These are phyloP conservation scores for Jamesozyma jinghongensis DNA, from an alignment of 805 yeast species.

Conservation along the genomic window DNA sequence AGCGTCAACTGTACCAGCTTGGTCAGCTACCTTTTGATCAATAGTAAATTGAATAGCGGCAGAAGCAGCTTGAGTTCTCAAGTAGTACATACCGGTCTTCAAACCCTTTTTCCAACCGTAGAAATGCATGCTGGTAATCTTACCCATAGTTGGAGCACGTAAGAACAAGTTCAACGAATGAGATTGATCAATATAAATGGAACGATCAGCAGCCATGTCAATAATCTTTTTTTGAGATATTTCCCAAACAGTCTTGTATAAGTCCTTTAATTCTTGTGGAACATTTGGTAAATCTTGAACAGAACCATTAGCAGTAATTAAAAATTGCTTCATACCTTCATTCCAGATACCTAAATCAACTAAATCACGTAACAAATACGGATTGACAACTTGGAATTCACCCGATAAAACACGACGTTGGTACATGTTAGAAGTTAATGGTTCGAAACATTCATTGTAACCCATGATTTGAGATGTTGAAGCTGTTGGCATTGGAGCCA, in stretches of 20 bases:
- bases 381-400: slow-evolving; percentile 84
- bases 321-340: slow-evolving; percentile 62
- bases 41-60: slow-evolving; percentile 89
- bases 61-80: slow-evolving; percentile 93
- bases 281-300: slow-evolving; percentile 62
- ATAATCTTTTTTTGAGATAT: slow-evolving; percentile 74
- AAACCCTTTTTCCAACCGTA: slow-evolving; percentile 96
- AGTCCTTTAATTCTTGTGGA: slow-evolving; percentile 59
- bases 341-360: slow-evolving; percentile 76
- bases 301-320: slow-evolving; percentile 73
- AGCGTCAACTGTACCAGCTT: slow-evolving; percentile 37
- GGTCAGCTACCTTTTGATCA: slow-evolving; percentile 43
- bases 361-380: slow-evolving; percentile 70
- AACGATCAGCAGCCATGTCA: slow-evolving; percentile 77
- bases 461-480: slow-evolving; percentile 94
- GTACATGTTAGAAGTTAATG: slow-evolving; percentile 84
- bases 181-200: slow-evolving; percentile 82
- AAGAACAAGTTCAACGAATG: slow-evolving; percentile 85
- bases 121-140: slow-evolving; percentile 92
- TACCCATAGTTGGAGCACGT: slow-evolving; percentile 85
- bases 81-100: slow-evolving; percentile 94
- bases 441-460: slow-evolving; percentile 90
- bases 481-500: slow-evolving; percentile 97
- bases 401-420: slow-evolving; percentile 85
- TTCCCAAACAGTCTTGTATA: slow-evolving; percentile 97